These are phyloP conservation scores for Citrus australasica DNA, from an alignment of 345 rosid genomes.

Conservation along the genomic window DNA sequence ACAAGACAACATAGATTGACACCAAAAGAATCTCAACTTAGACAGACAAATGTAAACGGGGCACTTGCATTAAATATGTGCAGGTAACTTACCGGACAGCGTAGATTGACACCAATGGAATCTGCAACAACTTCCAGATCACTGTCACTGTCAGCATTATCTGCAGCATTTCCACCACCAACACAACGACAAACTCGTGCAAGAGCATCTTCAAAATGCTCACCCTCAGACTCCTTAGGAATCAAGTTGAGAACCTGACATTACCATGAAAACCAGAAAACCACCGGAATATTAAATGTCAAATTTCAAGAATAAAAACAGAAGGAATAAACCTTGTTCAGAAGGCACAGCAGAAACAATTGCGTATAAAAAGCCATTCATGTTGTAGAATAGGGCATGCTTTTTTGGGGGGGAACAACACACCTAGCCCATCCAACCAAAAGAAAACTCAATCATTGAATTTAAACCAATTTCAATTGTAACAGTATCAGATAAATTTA, in stretches of 20 bases:
- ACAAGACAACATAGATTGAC: constrained; percentile 94
- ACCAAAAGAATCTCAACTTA: constrained; percentile 40
- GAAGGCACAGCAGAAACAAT: background rate
- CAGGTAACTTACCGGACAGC: constrained; percentile 84
- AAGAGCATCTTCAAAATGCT: constrained; percentile 77
- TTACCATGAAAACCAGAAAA: background rate
- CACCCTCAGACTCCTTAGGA: constrained; percentile 86
- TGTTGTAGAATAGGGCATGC: background rate
- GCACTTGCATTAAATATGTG: background rate
- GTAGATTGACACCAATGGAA: constrained; percentile 67
- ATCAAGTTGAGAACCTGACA: constrained; percentile 69
- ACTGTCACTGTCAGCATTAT: constrained; percentile 91
- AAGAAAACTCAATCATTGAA: background rate
- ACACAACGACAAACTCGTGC: constrained; percentile 88
- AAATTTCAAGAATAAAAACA: background rate
- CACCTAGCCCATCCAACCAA: background rate
- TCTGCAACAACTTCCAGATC: constrained; percentile 98
- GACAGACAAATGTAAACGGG: background rate
- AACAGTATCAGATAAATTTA: background rate
- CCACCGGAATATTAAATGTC: background rate
- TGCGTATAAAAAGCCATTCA: background rate
- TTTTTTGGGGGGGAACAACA: background rate
- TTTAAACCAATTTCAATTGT: background rate
- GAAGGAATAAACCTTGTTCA: background rate
- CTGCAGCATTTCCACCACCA: constrained; percentile 82